These are phyloP conservation scores for Elongisporangium anandrum DNA, from an alignment of 352 stramenopile species.

Conservation along the genomic window DNA sequence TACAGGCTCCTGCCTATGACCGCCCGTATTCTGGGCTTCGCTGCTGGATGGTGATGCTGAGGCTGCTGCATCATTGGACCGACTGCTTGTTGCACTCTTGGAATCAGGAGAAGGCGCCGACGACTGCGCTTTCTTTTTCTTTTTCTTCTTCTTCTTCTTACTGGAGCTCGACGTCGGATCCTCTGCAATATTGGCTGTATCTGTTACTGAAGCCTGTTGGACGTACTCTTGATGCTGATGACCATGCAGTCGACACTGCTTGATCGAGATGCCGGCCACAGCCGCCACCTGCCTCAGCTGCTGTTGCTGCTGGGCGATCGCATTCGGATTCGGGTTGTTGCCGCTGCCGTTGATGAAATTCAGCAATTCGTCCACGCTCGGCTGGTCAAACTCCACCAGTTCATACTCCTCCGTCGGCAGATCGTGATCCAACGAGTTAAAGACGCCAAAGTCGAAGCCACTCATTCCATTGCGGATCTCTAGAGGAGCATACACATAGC, in stretches of 20 bases:
- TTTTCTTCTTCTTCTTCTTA: conserved; percentile 67
- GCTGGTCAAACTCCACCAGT: conserved; percentile 77
- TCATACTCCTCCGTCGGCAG: conserved; percentile 75
- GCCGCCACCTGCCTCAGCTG: conserved; percentile 17
- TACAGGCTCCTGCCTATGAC: too few species aligned
- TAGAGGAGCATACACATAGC: too few species aligned
- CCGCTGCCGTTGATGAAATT: conserved; percentile 75
- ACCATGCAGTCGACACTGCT: conserved; percentile 19
- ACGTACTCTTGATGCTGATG: conserved; percentile 7
- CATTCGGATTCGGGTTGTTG: conserved; percentile 15
- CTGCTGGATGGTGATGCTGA: too few species aligned
- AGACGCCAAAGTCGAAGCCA: conserved; percentile 77
- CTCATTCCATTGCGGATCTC: conserved; percentile 54
- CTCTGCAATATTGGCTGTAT: too few species aligned
- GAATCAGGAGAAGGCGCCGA: conserved; percentile 10
- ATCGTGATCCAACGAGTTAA: conserved; percentile 73
- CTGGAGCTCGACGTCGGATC: conserved; percentile 6
- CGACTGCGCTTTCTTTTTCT: conserved; percentile 72
- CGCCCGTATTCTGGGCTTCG: too few species aligned
- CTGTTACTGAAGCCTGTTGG: too few species aligned
- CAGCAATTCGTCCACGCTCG: conserved; percentile 76
- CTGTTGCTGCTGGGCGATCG: conserved; percentile 13
- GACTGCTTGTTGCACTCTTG: conserved; percentile 1
- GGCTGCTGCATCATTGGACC: too few species aligned
- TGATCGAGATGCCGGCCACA: conserved; percentile 9